These are phyloP conservation scores for Eugenia klotzschiana DNA, from an alignment of 441 rosid species.

Conservation along the genomic window DNA sequence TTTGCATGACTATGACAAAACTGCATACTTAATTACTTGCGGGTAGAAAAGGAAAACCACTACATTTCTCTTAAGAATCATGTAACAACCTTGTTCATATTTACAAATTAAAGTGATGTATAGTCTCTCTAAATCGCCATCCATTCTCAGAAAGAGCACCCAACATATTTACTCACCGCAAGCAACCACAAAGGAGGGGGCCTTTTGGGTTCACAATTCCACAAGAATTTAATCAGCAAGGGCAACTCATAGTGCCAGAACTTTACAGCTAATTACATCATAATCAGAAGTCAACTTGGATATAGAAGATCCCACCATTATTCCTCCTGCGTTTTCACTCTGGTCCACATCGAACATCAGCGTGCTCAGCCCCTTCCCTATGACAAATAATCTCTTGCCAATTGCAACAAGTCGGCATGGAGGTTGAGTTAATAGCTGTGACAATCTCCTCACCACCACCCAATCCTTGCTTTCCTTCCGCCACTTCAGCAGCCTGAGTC, in stretches of 20 bases:
- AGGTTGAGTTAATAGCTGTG: conserved; percentile 44
- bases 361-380: conserved; percentile 62
- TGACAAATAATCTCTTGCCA: conserved; percentile 42
- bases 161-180: background rate
- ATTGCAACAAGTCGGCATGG: conserved; percentile 58
- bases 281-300: conserved; percentile 28
- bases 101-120: background rate
- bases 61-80: background rate
- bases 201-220: background rate
- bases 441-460: conserved; percentile 56
- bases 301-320: conserved; percentile 58
- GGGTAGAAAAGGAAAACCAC: background rate
- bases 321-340: conserved; percentile 32
- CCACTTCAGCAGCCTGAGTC: conserved; percentile 65
- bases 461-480: conserved; percentile 38
- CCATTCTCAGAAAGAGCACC: background rate
- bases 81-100: background rate
- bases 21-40: background rate
- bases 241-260: conserved; percentile 32
- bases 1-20: background rate
- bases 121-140: background rate
- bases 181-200: background rate
- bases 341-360: conserved; percentile 46
- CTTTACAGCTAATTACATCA: conserved; percentile 44
- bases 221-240: background rate